Conservation (phyloP, 2,329 filamentous ascomycete species). For the Parafenestella ontariensis region DNA sequence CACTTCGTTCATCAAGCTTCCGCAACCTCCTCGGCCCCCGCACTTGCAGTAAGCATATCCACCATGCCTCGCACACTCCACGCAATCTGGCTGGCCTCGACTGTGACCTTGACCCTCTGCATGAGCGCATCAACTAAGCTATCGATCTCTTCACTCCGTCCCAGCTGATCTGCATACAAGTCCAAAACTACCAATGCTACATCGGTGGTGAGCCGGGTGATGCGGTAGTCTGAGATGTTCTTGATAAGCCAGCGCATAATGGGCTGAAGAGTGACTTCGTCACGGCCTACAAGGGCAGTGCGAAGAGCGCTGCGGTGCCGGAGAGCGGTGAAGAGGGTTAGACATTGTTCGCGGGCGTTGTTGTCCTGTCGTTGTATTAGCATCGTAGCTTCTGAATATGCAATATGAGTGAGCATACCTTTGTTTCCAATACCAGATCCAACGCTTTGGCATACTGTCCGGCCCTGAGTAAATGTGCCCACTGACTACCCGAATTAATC, state of each 20-base stretch:
- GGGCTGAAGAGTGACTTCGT: slow-evolving; percentile 81
- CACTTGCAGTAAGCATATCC: slow-evolving; percentile 74
- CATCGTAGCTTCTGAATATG: neutral
- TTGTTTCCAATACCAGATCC: slow-evolving; percentile 71
- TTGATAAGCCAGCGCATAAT: slow-evolving; percentile 83
- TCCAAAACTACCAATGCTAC: slow-evolving; percentile 83
- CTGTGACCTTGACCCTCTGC: slow-evolving; percentile 74
- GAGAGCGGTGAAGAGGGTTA: slow-evolving; percentile 83
- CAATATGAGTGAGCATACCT: slow-evolving; percentile 29
- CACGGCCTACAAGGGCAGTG: slow-evolving; percentile 78
- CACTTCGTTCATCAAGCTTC: slow-evolving; percentile 11
- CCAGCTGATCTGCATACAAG: slow-evolving; percentile 82
- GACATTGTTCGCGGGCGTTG: slow-evolving; percentile 52
- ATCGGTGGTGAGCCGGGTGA: slow-evolving; percentile 82
- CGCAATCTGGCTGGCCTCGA: slow-evolving; percentile 83
- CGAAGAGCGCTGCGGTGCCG: slow-evolving; percentile 87
- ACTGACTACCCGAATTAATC: slow-evolving; percentile 70
- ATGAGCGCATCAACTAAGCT: slow-evolving; percentile 73
- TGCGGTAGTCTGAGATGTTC: slow-evolving; percentile 82
- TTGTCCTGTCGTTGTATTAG: slow-evolving; percentile 22
- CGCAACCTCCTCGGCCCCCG: slow-evolving; percentile 32
- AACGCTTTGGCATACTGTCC: slow-evolving; percentile 79
- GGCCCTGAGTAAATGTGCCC: slow-evolving; percentile 83
- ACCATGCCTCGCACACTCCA: slow-evolving; percentile 87
- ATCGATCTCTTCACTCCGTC: slow-evolving; percentile 75